A percentile compares a stretch with the other conserved stretches of the same genome.
Evolutionary conservation across 2,329 filamentous ascomycete species (phyloP).

Genomic region (Colletotrichum incanum): DNA sequence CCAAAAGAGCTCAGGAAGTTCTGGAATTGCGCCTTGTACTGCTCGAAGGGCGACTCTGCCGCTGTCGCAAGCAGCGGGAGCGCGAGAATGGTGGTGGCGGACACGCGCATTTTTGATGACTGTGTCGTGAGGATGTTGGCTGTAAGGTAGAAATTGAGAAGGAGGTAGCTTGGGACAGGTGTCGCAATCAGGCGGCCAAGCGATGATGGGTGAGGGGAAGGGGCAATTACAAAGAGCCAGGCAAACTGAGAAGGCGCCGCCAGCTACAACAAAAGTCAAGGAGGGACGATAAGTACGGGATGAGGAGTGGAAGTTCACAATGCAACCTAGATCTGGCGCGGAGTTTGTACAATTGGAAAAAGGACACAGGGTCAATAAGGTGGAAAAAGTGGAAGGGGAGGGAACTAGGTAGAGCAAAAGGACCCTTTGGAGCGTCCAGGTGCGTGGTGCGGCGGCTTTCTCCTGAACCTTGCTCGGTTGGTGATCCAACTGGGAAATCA

Average conservation of each 20-base stretch:
- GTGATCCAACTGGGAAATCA: conserved; percentile 41
- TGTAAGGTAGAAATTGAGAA: conserved; percentile 35
- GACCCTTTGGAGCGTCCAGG: conserved; percentile 17
- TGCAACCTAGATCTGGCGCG: conserved; percentile 10
- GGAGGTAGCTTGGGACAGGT: conserved; percentile 35
- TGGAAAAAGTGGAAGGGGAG: conserved; percentile 39
- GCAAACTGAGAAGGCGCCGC: conserved; percentile 23
- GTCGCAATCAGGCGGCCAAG: conserved; percentile 37
- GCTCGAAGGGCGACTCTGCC: conserved; percentile 66
- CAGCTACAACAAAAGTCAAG: conserved; percentile 33
- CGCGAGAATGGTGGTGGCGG: conserved; percentile 65
- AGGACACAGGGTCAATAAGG: conserved; percentile 36
- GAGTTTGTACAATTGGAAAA: conserved; percentile 16
- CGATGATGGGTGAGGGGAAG: conserved; percentile 34
- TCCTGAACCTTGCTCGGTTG: conserved; percentile 41
- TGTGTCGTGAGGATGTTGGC: conserved; percentile 47
- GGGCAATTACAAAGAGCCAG: conserved; percentile 14
- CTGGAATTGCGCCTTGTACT: conserved; percentile 76
- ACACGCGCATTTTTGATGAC: conserved; percentile 69
- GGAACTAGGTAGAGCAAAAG: conserved; percentile 16
- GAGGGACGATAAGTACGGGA: conserved; percentile 33
- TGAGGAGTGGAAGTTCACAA: conserved; percentile 15
- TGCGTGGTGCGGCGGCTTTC: conserved; percentile 5
- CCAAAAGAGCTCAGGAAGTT: conserved; percentile 74
- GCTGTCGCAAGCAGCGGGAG: conserved; percentile 70